Evolutionary conservation across 768 basidiomycete species (phyloP).

Genomic region (Xerocomus potaroensis): DNA sequence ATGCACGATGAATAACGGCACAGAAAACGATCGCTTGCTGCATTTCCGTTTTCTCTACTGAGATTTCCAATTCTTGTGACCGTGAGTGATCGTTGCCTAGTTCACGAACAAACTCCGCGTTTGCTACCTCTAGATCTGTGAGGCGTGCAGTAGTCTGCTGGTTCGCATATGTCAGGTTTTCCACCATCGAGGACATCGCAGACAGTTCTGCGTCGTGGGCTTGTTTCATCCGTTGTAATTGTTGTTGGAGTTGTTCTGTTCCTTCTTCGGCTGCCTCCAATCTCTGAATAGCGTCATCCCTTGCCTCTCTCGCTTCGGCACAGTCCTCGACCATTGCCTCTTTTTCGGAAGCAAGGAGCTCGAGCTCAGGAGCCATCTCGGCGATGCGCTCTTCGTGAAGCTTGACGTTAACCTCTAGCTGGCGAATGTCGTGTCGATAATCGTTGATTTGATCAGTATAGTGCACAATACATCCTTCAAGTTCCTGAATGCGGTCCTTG

Average conservation of each 20-base stretch:
- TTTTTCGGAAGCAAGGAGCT: slow-evolving; percentile 61
- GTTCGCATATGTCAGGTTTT: slow-evolving; percentile 34
- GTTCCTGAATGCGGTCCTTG: slow-evolving; percentile 61
- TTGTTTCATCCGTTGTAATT: slow-evolving; percentile 13
- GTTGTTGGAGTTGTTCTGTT: slow-evolving; percentile 42
- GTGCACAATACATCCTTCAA: slow-evolving; percentile 59
- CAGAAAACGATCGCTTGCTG: slow-evolving; percentile 22
- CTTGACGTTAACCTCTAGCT: slow-evolving; percentile 68
- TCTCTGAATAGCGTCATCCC: slow-evolving; percentile 56
- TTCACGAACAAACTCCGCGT: slow-evolving; percentile 11
- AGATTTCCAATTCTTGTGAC: slow-evolving; percentile 10
- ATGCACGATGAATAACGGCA: slow-evolving; percentile 18
- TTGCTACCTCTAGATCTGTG: slow-evolving; percentile 13
- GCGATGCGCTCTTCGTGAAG: slow-evolving; percentile 69
- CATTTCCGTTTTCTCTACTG: slow-evolving; percentile 4
- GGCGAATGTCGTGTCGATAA: slow-evolving; percentile 74
- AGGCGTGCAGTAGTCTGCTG: slow-evolving; percentile 21
- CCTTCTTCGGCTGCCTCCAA: slow-evolving; percentile 63
- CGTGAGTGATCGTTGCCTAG: slow-evolving; percentile 11
- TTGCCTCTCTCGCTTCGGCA: slow-evolving; percentile 66
- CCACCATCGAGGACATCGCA: slow-evolving; percentile 36
- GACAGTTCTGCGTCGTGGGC: slow-evolving; percentile 35
- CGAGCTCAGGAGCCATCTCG: slow-evolving; percentile 69
- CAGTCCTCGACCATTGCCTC: slow-evolving; percentile 85
- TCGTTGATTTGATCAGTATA: slow-evolving; percentile 72